Conservation (phyloP, 1,284 basidiomycete species). For the Blastosporella zonata region DNA sequence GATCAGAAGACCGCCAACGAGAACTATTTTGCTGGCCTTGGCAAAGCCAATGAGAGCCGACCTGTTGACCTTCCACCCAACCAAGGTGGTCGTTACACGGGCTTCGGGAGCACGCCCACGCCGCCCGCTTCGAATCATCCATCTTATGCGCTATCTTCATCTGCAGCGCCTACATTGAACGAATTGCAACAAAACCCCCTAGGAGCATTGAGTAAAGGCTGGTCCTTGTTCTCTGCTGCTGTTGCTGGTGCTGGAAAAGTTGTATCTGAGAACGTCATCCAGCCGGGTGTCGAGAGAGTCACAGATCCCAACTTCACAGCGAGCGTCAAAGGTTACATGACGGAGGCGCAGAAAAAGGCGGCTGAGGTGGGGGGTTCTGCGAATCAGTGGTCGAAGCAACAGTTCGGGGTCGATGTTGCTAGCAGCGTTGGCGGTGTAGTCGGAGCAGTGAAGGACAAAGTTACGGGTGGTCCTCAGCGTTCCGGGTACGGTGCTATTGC, state of each 20-base stretch:
- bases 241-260: conserved; percentile 69
- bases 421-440: conserved; percentile 62
- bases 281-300: conserved; percentile 76
- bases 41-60: conserved; percentile 67
- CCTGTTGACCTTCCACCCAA: conserved; percentile 75
- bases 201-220: conserved; percentile 78
- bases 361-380: conserved; percentile 54
- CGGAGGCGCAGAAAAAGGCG: conserved; percentile 64
- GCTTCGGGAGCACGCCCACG: conserved; percentile 75
- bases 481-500: conserved; percentile 56
- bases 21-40: conserved; percentile 69
- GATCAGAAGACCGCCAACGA: conserved; percentile 77
- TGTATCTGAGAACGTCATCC: conserved; percentile 78
- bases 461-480: conserved; percentile 41
- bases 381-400: conserved; percentile 69
- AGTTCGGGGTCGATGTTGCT: conserved; percentile 79
- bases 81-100: conserved; percentile 82
- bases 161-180: conserved; percentile 61
- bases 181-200: conserved; percentile 82
- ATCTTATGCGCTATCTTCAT: conserved; percentile 65
- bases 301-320: conserved; percentile 75
- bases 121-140: conserved; percentile 50
- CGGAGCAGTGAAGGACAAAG: conserved; percentile 50
- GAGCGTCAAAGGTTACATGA: conserved; percentile 66
- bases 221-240: conserved; percentile 78